Evolutionary conservation across 169 alveolate genomes (phyloP).

Genomic region (Eimeria praecox): DNA sequence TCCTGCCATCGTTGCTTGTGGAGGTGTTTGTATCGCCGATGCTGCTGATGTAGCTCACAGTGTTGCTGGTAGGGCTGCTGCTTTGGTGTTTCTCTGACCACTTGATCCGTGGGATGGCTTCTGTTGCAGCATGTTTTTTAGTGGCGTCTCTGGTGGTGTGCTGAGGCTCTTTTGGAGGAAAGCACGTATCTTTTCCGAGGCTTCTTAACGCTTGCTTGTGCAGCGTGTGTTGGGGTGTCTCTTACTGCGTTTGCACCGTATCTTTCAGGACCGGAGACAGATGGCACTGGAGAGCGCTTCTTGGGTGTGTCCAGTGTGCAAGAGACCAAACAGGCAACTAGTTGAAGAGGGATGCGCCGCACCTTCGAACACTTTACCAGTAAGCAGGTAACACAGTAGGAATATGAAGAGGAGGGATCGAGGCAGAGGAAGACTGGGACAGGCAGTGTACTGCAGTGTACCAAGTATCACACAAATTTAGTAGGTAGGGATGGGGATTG

Average conservation of each 20-base stretch:
- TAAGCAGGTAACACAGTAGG: not conserved
- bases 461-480: not conserved
- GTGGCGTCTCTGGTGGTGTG: not conserved
- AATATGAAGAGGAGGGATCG: not conserved
- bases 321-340: constrained; percentile 79
- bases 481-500: not conserved
- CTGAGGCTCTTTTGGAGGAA: not conserved
- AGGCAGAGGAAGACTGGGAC: not conserved
- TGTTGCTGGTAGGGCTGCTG: not conserved
- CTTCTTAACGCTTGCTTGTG: not conserved
- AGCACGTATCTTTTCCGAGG: not conserved
- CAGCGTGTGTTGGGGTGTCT: not conserved
- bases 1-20: not conserved
- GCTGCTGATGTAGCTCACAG: not conserved
- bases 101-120: not conserved
- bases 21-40: not conserved
- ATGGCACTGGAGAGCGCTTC: constrained; percentile 80
- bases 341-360: constrained; percentile 85
- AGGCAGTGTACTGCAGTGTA: not conserved
- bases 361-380: constrained; percentile 71
- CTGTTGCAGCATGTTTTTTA: not conserved
- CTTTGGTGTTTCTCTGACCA: not conserved
- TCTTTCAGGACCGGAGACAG: constrained; percentile 74
- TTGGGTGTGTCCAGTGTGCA: constrained; percentile 83
- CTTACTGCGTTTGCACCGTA: not conserved